Evolutionary conservation across 108 stramenopile genomes (phyloP).

Genomic region (Conticribra weissflogii): DNA sequence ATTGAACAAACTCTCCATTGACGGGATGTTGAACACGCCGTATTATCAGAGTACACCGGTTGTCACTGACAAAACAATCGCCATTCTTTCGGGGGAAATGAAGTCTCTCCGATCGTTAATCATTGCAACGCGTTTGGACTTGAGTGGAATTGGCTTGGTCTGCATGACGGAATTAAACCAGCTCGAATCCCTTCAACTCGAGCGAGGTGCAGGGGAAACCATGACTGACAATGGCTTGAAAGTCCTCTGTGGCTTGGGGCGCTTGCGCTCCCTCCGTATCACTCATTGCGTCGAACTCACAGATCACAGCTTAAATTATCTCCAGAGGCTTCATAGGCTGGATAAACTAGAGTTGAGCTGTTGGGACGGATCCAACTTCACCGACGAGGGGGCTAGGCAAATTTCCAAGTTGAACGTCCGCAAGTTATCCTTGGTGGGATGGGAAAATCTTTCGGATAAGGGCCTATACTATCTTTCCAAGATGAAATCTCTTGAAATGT

Average conservation of each 20-base stretch:
- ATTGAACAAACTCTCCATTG: slow-evolving; percentile 35
- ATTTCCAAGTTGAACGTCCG: slow-evolving; percentile 62
- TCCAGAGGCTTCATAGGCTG: slow-evolving; percentile 42
- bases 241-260: slow-evolving; percentile 33
- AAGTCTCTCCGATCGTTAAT: slow-evolving; percentile 28
- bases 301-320: slow-evolving; percentile 37
- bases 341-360: slow-evolving; percentile 68
- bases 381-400: slow-evolving; percentile 70
- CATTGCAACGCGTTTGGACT: slow-evolving; percentile 36
- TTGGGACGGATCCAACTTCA: slow-evolving; percentile 71
- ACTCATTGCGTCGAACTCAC: slow-evolving; percentile 38
- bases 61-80: slow-evolving; percentile 32
- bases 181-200: slow-evolving; percentile 42
- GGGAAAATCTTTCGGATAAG: slow-evolving; percentile 59
- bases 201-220: slow-evolving; percentile 45
- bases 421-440: slow-evolving; percentile 68
- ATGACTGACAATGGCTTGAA: slow-evolving; percentile 44
- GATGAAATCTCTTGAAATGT: slow-evolving; percentile 71
- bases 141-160: slow-evolving; percentile 40
- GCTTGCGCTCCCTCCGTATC: slow-evolving; percentile 33
- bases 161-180: slow-evolving; percentile 27
- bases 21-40: slow-evolving; percentile 38
- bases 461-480: slow-evolving; percentile 71
- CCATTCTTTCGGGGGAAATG: slow-evolving; percentile 24
- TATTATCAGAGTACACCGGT: slow-evolving; percentile 28